Percentiles rank a stretch among this genome's conserved stretches.
These are phyloP conservation scores for Hibiscus syriacus DNA, from an alignment of 345 rosid species.

Conservation along the genomic window DNA sequence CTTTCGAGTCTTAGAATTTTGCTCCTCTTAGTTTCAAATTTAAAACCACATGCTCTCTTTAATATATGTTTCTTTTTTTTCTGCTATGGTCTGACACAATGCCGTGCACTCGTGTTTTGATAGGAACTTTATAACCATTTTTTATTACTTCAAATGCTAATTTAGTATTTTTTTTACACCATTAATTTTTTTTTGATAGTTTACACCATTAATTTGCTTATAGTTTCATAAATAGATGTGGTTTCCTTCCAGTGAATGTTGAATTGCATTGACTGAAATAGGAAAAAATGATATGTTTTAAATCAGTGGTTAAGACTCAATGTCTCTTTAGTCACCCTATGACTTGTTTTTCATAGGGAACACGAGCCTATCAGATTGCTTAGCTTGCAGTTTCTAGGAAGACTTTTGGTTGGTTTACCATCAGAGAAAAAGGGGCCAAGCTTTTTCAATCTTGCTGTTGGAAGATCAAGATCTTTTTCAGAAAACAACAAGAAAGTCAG, in stretches of 20 bases:
- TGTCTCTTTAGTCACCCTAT: neutral
- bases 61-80: neutral
- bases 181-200: neutral
- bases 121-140: neutral
- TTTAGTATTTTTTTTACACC: neutral
- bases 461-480: constrained; percentile 55
- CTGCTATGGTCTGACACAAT: neutral
- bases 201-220: neutral
- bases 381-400: constrained; percentile 88
- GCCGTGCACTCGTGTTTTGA: neutral
- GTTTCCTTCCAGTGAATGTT: neutral
- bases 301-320: neutral
- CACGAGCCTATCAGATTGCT: constrained; percentile 86
- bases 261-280: neutral
- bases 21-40: neutral
- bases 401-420: constrained; percentile 79
- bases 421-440: constrained; percentile 80
- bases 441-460: constrained; percentile 76
- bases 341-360: constrained; percentile 45
- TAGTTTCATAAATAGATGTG: neutral
- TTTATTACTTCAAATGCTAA: neutral
- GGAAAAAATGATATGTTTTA: neutral
- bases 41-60: neutral
- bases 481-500: constrained; percentile 50
- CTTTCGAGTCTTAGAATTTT: neutral